phyloP scores from a whole-genome alignment of 2,329 filamentous ascomycete species.

The Cordyceps tenuipes region DNA sequence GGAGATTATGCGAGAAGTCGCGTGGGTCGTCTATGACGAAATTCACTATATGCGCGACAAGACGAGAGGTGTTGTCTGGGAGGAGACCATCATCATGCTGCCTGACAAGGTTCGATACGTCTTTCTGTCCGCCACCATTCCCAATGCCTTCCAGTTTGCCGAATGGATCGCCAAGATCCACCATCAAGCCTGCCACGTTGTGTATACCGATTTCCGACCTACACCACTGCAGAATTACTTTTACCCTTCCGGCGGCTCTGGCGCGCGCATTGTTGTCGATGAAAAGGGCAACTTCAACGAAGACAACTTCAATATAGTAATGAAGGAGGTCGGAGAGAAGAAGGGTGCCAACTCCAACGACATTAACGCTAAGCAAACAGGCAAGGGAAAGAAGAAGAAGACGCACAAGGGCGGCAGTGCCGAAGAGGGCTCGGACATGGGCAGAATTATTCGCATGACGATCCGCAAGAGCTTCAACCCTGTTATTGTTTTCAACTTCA shows the following conservation, averaged over 20 bases:
- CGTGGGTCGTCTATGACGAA: constrained; percentile 97
- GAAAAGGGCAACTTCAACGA: constrained; percentile 95
- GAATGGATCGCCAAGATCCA: constrained; percentile 99
- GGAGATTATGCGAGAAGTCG: constrained; percentile 98
- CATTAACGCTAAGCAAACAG: constrained; percentile 69
- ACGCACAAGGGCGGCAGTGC: constrained; percentile 73
- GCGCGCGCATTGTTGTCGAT: constrained; percentile 89
- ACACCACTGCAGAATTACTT: constrained; percentile 97
- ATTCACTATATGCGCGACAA: constrained; percentile 98
- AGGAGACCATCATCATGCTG: constrained; percentile 95
- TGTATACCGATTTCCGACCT: constrained; percentile 96
- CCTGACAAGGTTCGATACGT: constrained; percentile 99
- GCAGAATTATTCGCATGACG: constrained; percentile 98
- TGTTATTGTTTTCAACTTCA: constrained; percentile 99
- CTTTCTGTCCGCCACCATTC: constrained; percentile 95
- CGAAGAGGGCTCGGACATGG: constrained; percentile 71
- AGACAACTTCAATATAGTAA: constrained; percentile 94
- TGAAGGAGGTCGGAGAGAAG: constrained; percentile 80
- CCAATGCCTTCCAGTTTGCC: constrained; percentile 97
- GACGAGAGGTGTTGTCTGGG: constrained; percentile 92
- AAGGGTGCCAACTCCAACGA: constrained; percentile 79
- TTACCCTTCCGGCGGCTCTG: constrained; percentile 85
- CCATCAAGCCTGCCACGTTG: constrained; percentile 94
- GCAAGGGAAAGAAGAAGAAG: constrained; percentile 87
- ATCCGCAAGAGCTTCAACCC: constrained; percentile 97